Conservation (phyloP, 768 basidiomycete genomes). For the Mycena indigotica region DNA sequence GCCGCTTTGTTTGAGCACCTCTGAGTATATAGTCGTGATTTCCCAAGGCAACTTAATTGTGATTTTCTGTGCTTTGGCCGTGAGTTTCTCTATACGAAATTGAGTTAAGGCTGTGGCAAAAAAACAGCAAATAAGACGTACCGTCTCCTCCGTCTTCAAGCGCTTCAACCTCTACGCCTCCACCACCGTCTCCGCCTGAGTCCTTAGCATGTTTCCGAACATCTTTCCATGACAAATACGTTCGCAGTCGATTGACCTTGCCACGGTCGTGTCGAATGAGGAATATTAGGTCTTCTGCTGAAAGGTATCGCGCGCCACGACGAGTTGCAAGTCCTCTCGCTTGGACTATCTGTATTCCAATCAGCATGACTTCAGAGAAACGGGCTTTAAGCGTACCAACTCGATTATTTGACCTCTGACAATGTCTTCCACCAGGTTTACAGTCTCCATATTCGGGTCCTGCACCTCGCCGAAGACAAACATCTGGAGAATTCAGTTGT, state of each 20-base stretch:
- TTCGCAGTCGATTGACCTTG: constrained; percentile 90
- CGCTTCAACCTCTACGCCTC: constrained; percentile 78
- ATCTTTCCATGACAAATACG: constrained; percentile 96
- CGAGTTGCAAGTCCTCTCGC: constrained; percentile 82
- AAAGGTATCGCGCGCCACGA: constrained; percentile 81
- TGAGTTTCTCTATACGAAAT: constrained; percentile 62
- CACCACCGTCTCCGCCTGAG: constrained; percentile 78
- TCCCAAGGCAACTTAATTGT: constrained; percentile 98
- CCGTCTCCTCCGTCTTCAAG: constrained; percentile 85
- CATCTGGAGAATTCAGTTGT: constrained; percentile 61
- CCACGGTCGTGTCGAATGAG: constrained; percentile 92
- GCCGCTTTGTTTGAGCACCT: constrained; percentile 72
- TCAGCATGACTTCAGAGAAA: background rate
- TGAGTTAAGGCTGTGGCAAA: background rate
- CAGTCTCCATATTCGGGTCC: constrained; percentile 83
- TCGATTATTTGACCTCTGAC: constrained; percentile 89
- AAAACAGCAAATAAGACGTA: constrained; percentile 31
- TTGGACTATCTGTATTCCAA: constrained; percentile 70
- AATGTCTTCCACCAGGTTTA: constrained; percentile 94
- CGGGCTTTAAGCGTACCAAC: constrained; percentile 55
- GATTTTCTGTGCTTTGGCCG: constrained; percentile 86
- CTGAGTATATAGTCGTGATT: constrained; percentile 87
- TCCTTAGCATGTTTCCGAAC: constrained; percentile 95
- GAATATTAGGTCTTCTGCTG: constrained; percentile 94
- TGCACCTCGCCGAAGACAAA: constrained; percentile 97